These are phyloP conservation scores for Citrullus mucosospermus DNA, from an alignment of 306 rosid species.

Conservation along the genomic window DNA sequence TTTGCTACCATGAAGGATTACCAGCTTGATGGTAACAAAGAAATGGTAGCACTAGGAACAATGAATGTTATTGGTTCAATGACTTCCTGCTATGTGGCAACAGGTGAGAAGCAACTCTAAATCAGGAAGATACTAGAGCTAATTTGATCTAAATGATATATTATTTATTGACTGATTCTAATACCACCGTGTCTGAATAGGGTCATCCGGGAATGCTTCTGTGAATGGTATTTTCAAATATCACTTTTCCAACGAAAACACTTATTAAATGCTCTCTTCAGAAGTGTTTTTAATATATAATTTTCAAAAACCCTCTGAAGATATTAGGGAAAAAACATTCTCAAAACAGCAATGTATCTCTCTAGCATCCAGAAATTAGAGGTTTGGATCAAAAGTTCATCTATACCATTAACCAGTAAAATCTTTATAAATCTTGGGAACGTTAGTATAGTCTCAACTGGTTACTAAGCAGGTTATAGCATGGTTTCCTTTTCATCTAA, in stretches of 20 bases:
- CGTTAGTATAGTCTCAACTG: neutral
- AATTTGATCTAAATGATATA: neutral
- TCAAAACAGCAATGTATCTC: neutral
- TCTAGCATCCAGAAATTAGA: neutral
- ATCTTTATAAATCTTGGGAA: neutral
- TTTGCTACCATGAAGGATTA: constrained; percentile 93
- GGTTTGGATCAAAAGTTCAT: neutral
- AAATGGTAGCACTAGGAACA: constrained; percentile 89
- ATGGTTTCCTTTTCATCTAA: neutral
- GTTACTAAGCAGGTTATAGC: neutral
- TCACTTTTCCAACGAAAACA: neutral
- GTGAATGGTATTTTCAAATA: neutral
- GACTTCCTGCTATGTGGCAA: constrained; percentile 98
- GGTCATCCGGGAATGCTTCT: neutral
- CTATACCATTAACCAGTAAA: neutral
- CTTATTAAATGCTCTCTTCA: neutral
- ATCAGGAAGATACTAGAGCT: neutral
- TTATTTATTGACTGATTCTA: neutral
- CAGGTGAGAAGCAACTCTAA: constrained; percentile 36
- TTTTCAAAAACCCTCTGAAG: neutral
- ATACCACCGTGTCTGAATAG: neutral
- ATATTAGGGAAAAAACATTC: neutral
- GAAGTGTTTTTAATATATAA: neutral
- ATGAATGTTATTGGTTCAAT: constrained; percentile 88
- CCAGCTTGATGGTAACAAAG: constrained; percentile 89